A percentile compares a stretch with the other conserved stretches of the same genome.
phyloP scores from a whole-genome alignment of 2,329 filamentous ascomycete genomes.

The Stenocarpella maydis region DNA sequence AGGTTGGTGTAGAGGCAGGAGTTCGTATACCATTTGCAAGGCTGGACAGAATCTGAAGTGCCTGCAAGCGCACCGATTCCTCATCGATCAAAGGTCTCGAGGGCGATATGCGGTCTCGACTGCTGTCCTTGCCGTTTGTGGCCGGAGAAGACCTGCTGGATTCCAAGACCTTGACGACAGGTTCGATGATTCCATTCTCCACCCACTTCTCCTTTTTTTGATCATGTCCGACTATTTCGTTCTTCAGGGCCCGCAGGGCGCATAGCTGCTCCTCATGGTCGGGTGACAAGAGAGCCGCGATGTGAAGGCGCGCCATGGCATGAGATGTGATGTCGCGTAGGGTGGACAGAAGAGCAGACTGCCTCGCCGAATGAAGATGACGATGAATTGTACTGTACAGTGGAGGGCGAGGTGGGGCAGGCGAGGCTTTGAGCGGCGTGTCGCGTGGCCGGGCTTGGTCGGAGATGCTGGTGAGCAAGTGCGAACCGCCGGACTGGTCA shows the following conservation, averaged over 20 bases:
- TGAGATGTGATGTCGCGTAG: background rate
- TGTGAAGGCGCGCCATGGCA: conserved; percentile 63
- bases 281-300: conserved; percentile 62
- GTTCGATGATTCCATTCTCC: conserved; percentile 71
- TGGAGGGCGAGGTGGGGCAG: background rate
- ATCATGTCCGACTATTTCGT: conserved; percentile 87
- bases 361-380: background rate
- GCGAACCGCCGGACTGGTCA: background rate
- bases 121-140: conserved; percentile 50
- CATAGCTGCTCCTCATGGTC: conserved; percentile 60
- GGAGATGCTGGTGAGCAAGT: background rate
- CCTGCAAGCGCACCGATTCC: conserved; percentile 76
- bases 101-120: conserved; percentile 43
- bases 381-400: background rate
- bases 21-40: conserved; percentile 76
- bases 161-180: conserved; percentile 58
- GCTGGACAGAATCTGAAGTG: conserved; percentile 84
- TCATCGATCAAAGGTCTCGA: conserved; percentile 62
- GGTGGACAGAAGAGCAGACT: background rate
- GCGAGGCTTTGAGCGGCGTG: background rate
- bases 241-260: conserved; percentile 80
- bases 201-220: conserved; percentile 87
- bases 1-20: background rate
- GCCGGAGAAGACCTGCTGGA: conserved; percentile 45
- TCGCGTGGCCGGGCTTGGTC: background rate